Evolutionary conservation across 805 yeast species (phyloP).

Genomic region (Grigorovia humatica): DNA sequence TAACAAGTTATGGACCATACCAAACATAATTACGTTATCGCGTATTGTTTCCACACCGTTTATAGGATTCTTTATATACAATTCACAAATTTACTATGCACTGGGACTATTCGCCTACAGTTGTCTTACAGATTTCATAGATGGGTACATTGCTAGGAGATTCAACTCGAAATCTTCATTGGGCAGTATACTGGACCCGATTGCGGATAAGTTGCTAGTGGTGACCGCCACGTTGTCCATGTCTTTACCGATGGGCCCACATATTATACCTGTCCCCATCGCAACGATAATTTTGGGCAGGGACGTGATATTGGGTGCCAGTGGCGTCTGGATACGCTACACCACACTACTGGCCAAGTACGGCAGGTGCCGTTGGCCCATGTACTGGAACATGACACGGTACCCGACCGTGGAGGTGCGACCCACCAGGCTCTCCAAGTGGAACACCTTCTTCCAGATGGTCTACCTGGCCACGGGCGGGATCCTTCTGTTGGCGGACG

Average conservation of each 20-base stretch:
- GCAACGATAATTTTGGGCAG: conserved; percentile 74
- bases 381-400: conserved; percentile 65
- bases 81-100: conserved; percentile 55
- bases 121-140: conserved; percentile 82
- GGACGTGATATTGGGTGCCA: conserved; percentile 60
- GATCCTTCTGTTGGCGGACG: conserved; percentile 21
- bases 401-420: conserved; percentile 77
- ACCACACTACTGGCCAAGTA: conserved; percentile 33
- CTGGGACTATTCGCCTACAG: conserved; percentile 70
- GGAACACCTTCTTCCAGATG: conserved; percentile 91
- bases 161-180: conserved; percentile 68
- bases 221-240: conserved; percentile 71
- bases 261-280: conserved; percentile 58
- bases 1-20: conserved; percentile 32
- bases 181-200: conserved; percentile 88
- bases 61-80: conserved; percentile 67
- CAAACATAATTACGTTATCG: conserved; percentile 74
- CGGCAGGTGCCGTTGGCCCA: conserved; percentile 37
- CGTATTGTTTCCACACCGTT: conserved; percentile 76
- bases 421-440: conserved; percentile 78
- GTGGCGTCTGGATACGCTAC: conserved; percentile 66
- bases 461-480: conserved; percentile 62
- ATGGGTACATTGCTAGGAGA: conserved; percentile 82
- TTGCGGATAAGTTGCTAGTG: conserved; percentile 91
- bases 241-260: conserved; percentile 39